Evolutionary conservation across 129 eudicot genomes (phyloP).

Genomic region (Pseudognaphalium luteoalbum): DNA sequence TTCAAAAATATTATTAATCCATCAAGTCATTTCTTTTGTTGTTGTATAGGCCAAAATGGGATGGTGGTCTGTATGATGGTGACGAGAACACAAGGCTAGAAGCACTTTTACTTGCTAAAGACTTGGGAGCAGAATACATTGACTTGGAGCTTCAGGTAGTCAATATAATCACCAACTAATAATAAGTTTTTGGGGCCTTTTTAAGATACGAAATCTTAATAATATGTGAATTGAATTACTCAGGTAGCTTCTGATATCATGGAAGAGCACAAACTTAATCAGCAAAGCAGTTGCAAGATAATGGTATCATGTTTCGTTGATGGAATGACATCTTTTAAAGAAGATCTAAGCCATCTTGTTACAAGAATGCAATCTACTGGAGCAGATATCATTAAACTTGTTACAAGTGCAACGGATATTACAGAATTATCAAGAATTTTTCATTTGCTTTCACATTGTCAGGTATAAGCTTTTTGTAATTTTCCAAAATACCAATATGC

Average conservation of each 20-base stretch:
- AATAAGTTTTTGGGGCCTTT: neutral
- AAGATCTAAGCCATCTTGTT: constrained; percentile 59
- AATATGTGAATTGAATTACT: neutral
- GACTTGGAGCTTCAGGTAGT: constrained; percentile 75
- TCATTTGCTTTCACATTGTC: constrained; percentile 61
- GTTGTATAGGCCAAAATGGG: constrained; percentile 52
- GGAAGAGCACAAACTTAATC: constrained; percentile 40
- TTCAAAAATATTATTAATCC: neutral
- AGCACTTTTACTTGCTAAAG: constrained; percentile 63
- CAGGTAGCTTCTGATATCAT: constrained; percentile 63
- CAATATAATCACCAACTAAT: neutral
- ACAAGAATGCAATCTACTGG: constrained; percentile 70
- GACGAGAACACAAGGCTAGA: constrained; percentile 49
- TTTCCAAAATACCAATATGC: neutral
- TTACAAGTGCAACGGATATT: constrained; percentile 50
- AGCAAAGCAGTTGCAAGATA: constrained; percentile 48
- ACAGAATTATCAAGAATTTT: constrained; percentile 56
- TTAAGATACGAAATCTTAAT: neutral
- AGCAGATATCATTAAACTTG: constrained; percentile 70
- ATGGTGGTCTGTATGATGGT: constrained; percentile 57
- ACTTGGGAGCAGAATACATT: constrained; percentile 79
- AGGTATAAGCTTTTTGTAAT: constrained; percentile 38
- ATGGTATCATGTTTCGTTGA: constrained; percentile 73
- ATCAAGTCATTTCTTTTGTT: neutral
- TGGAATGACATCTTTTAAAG: constrained; percentile 33